phyloP scores from a whole-genome alignment of 2,329 filamentous ascomycete species.

The Xylaria sp. region DNA sequence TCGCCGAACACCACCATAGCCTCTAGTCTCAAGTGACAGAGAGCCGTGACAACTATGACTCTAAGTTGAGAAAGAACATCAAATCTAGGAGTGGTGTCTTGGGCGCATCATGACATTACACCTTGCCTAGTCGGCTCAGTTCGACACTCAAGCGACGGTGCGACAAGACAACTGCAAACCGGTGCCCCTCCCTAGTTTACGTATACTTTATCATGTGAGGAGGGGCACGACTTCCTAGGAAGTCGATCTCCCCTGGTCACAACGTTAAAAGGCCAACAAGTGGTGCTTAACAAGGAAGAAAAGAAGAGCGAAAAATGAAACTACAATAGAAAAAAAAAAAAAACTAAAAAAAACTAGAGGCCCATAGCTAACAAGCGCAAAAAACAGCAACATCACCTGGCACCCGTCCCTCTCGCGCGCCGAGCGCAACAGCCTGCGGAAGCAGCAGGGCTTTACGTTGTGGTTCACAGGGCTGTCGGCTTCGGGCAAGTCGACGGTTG shows the following conservation, averaged over 20 bases:
- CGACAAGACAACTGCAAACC: neutral
- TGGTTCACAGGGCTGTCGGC: constrained; percentile 98
- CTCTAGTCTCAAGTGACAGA: neutral
- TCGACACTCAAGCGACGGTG: neutral
- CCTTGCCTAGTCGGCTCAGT: neutral
- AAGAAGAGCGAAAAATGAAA: too few relatives aligned
- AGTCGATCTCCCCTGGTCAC: neutral
- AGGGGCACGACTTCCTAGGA: too few relatives aligned
- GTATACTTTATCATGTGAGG: neutral
- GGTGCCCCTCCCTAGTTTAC: neutral
- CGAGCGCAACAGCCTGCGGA: constrained; percentile 78
- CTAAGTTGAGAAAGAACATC: neutral
- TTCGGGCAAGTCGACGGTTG: constrained; percentile 96
- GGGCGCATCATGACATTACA: neutral
- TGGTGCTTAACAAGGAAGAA: too few relatives aligned
- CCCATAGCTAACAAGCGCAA: constrained; percentile 24
- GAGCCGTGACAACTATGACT: neutral
- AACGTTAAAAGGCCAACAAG: neutral
- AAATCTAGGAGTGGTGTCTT: neutral
- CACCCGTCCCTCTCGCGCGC: constrained; percentile 81
- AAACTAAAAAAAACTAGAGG: too few relatives aligned
- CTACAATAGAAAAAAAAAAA: too few relatives aligned
- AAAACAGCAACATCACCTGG: constrained; percentile 85
- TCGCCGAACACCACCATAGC: constrained; percentile 8
- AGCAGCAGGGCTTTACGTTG: constrained; percentile 91